phyloP scores from a whole-genome alignment of 495 filamentous ascomycete genomes.

The Talaromyces liani region DNA sequence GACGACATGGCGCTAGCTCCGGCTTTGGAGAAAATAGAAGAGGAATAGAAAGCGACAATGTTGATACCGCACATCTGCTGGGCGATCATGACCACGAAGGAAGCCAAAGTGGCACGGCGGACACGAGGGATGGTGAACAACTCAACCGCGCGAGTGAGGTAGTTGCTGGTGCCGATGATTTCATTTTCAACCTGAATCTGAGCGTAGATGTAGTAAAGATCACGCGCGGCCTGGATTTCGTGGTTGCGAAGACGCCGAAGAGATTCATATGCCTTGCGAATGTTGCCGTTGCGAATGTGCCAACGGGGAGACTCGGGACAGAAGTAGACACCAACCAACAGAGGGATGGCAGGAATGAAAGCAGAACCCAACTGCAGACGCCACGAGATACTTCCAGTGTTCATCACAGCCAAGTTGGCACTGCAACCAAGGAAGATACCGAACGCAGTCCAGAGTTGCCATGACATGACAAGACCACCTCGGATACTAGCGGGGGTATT shows the following conservation, averaged over 20 bases:
- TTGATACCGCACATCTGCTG: slow-evolving; percentile 53
- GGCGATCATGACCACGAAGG: slow-evolving; percentile 60
- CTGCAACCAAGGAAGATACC: slow-evolving; percentile 55
- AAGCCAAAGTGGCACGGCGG: slow-evolving; percentile 58
- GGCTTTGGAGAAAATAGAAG: slow-evolving; percentile 54
- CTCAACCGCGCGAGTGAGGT: slow-evolving; percentile 50
- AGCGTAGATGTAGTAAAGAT: slow-evolving; percentile 59
- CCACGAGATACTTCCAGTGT: slow-evolving; percentile 51
- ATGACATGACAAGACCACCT: slow-evolving; percentile 57
- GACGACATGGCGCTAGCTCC: slow-evolving; percentile 34
- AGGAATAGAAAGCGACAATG: slow-evolving; percentile 66
- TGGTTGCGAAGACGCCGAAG: slow-evolving; percentile 54
- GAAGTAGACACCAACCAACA: slow-evolving; percentile 54
- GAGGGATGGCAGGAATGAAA: slow-evolving; percentile 64
- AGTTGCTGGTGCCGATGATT: slow-evolving; percentile 40
- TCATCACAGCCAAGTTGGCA: slow-evolving; percentile 52
- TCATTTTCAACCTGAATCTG: slow-evolving; percentile 49
- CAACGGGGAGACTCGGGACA: slow-evolving; percentile 66
- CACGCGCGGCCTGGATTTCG: slow-evolving; percentile 53
- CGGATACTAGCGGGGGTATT: slow-evolving; percentile 52
- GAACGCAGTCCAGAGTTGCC: slow-evolving; percentile 53
- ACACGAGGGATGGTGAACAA: slow-evolving; percentile 63
- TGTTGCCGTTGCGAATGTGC: slow-evolving; percentile 55
- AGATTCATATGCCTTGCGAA: slow-evolving; percentile 48
- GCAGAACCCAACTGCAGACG: slow-evolving; percentile 57